Evolutionary conservation across 805 yeast species (phyloP), one percentile per base, ranked within the genome.

Genomic region (Myxozyma neglecta): DNA sequence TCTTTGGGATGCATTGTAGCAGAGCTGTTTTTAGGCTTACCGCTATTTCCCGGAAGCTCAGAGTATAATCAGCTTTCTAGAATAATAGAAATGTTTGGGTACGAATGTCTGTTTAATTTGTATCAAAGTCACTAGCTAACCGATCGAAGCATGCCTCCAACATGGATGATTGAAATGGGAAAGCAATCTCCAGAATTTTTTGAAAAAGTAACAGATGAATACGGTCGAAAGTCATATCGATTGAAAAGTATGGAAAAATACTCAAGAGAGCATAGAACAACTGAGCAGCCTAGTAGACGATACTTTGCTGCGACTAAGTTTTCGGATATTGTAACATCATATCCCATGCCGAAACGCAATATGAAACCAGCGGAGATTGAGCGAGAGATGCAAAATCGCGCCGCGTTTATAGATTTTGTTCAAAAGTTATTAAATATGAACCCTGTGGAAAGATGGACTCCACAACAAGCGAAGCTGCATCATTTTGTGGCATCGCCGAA

Each of bases 91-190:
- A 88, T 91, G 79, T 74, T 93, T 61, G 97, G 96, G 0, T 59
- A 47, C 1, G 53, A 47, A 8, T 29, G 36, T 9, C 13, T 74
- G 79, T 65, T 5, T 13, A 10, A 9, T 11, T 7, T 14, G n/a
- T 39, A 18, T 32, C 9, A 18, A 11, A 36, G 18, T n/a, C n/a
- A 20, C 14, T n/a, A 10, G 16, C 20, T 34, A 7, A 24, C 46
- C 39, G 29, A 18, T 24, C 20, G 20, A 11, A 59, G 64, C 10
- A 64, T 69, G 56, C 99, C 99, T 29, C 97, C 97, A 10, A 77
- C 87, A 29, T 96, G 97, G 90, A 94, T 94, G 99, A 80, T 93
- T 67, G 97, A 93, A 66, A 90, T 89, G 85, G 99, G 98, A 34
- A 87, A 90, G 67, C 90, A 87, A 73, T 81, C 96, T 0, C 75